phyloP scores from a whole-genome alignment of 257 asterid genomes.

The Salvia miltiorrhiza region DNA sequence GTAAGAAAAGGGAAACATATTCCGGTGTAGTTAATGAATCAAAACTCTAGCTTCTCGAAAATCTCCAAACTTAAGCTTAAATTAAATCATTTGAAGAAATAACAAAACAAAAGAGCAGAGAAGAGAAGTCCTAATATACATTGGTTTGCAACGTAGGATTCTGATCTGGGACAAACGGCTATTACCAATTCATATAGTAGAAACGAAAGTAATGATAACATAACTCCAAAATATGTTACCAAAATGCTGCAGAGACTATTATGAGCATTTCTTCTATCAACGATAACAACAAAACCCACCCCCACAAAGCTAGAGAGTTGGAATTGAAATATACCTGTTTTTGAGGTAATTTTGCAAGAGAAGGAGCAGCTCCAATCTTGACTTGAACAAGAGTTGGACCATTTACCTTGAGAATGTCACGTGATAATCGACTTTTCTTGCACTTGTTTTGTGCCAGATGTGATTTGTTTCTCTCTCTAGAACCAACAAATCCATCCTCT shows the following conservation, averaged over 20 bases:
- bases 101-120: too few relatives aligned
- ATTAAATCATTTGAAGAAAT: neutral
- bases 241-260: neutral
- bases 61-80: neutral
- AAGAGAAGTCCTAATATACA: too few relatives aligned
- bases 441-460: conserved; percentile 31
- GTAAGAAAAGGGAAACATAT: too few relatives aligned
- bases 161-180: neutral
- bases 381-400: conserved; percentile 9
- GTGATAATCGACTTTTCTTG: conserved; percentile 48
- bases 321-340: conserved; percentile 42
- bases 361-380: conserved; percentile 50
- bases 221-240: neutral
- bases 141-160: too few relatives aligned
- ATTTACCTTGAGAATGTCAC: conserved; percentile 15
- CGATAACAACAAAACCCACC: neutral
- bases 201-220: neutral
- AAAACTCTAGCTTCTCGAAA: too few relatives aligned
- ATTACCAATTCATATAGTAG: neutral
- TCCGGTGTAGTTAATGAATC: too few relatives aligned
- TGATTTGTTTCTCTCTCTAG: conserved; percentile 31
- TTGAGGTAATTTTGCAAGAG: conserved; percentile 39
- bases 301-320: neutral
- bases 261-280: neutral
- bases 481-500: conserved; percentile 31